Base-by-base conservation (phyloP, 1,284 basidiomycete species). In the Entoloma clypeatum region DNA sequence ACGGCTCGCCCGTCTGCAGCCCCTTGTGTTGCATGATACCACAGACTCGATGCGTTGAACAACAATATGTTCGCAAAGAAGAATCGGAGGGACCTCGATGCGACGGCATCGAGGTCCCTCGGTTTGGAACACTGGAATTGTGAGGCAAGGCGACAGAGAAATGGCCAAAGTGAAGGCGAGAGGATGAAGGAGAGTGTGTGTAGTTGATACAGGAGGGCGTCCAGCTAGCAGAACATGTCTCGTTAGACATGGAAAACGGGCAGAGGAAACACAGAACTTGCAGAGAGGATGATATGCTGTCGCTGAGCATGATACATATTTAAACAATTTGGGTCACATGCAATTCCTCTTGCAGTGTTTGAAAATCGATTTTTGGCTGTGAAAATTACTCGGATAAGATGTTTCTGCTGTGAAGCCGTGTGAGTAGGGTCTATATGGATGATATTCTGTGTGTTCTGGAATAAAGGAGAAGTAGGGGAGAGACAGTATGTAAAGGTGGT, bases 101-200 rank as follows among this genome's bases (percentile, higher is more conserved):
- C 45, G 4, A 43, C 41, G 23, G 51, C 61, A 46, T 85, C 79
- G 43, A 82, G 60, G 35, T 83, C 78, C 51, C 79, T 67, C 14
- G 83, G 80, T 51, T 74, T 75, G 30, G 75, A 67, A 55, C 79
- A 81, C 50, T 83, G 70, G 51, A 78, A 72, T 57, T 88, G 85
- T 18, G 72, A 71, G 35, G 74, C 49, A 34, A 79, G 55, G 11
- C 84, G 75, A 45, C 66, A 69, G 28, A 83, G 43, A 50, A 78
- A 71, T 23, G 74, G 62, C 62, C 76, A 69, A 36, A 87, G 54
- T 17, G 77, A 73, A 4, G 85, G 85, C 6, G 82, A 79, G 36
- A 84, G 69, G 60, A 87, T 75, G 70, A 85, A 88, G 35, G 84
- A 86, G 45, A 86, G 59, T 36, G 75, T 73, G 59, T 83, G 77